Evolutionary conservation across 176 grass and related monocot genomes (phyloP).

Genomic region (Musa itinerans): DNA sequence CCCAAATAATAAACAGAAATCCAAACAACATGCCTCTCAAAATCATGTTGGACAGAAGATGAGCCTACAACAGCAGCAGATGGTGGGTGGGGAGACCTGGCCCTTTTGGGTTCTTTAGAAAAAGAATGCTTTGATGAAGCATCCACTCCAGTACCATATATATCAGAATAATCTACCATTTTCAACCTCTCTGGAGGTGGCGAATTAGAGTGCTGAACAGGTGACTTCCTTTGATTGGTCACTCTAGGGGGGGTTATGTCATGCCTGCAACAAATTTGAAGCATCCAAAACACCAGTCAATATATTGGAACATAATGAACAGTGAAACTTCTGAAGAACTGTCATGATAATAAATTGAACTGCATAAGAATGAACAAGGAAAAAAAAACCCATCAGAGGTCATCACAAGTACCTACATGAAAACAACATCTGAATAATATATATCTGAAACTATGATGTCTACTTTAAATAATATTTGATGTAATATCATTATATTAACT

Average conservation of each 20-base stretch:
- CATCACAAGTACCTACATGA: too few relatives aligned
- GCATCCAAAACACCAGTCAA: neutral
- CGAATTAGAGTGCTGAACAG: slow-evolving; percentile 18
- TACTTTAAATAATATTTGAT: neutral
- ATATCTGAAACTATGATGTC: neutral
- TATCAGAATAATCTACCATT: slow-evolving; percentile 20
- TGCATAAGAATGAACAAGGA: too few relatives aligned
- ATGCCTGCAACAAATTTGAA: neutral
- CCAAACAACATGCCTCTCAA: slow-evolving; percentile 27
- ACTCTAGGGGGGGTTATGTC: neutral
- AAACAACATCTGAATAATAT: neutral
- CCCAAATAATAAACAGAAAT: neutral
- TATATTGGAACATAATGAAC: neutral
- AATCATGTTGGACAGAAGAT: slow-evolving; percentile 34
- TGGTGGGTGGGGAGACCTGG: slow-evolving; percentile 13
- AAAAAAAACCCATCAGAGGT: too few relatives aligned
- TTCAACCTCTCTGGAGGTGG: slow-evolving; percentile 26
- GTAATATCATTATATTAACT: neutral
- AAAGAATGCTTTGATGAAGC: slow-evolving; percentile 36
- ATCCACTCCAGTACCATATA: slow-evolving; percentile 17
- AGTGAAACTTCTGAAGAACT: too few relatives aligned
- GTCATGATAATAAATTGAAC: too few relatives aligned
- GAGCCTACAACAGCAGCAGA: slow-evolving; percentile 21
- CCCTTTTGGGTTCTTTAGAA: slow-evolving; percentile 28
- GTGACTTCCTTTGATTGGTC: slow-evolving; percentile 22